Evolutionary conservation across 495 filamentous ascomycete genomes (phyloP).

Genomic region (Lepraria neglecta): DNA sequence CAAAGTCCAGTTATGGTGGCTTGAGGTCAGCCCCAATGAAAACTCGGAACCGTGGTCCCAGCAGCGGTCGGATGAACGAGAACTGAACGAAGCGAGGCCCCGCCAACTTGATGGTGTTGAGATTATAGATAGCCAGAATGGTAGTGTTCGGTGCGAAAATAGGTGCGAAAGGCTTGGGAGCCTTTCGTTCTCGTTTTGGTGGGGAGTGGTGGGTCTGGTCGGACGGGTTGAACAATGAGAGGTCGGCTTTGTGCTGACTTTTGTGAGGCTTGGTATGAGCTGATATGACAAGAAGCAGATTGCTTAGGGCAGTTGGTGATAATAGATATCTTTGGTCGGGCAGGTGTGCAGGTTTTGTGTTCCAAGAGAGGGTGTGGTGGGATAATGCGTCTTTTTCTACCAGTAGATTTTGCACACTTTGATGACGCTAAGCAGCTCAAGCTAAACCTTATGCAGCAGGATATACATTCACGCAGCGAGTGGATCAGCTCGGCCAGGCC

Average conservation of each 20-base stretch:
- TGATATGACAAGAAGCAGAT: background rate
- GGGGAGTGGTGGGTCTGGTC: background rate
- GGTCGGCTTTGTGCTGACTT: background rate
- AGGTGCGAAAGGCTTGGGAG: constrained; percentile 26
- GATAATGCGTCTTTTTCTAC: constrained; percentile 5
- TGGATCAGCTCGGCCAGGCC: background rate
- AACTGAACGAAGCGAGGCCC: constrained; percentile 68
- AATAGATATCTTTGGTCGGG: background rate
- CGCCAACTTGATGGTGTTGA: constrained; percentile 91
- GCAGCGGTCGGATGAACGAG: constrained; percentile 84
- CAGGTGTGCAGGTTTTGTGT: background rate
- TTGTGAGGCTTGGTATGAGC: background rate
- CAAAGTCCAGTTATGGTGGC: constrained; percentile 82
- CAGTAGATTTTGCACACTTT: background rate
- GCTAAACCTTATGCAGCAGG: constrained; percentile 8
- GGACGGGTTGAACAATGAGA: background rate
- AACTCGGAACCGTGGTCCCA: constrained; percentile 84
- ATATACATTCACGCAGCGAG: background rate
- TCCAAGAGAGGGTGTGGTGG: background rate
- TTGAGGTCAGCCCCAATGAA: constrained; percentile 94
- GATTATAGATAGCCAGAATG: constrained; percentile 28
- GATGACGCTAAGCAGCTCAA: constrained; percentile 1
- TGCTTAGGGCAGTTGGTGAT: background rate
- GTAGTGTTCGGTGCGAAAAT: background rate
- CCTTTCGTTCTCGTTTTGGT: constrained; percentile 23